These are phyloP conservation scores for Hemileia vastatrix DNA, from an alignment of 1,284 basidiomycete species.

Conservation along the genomic window DNA sequence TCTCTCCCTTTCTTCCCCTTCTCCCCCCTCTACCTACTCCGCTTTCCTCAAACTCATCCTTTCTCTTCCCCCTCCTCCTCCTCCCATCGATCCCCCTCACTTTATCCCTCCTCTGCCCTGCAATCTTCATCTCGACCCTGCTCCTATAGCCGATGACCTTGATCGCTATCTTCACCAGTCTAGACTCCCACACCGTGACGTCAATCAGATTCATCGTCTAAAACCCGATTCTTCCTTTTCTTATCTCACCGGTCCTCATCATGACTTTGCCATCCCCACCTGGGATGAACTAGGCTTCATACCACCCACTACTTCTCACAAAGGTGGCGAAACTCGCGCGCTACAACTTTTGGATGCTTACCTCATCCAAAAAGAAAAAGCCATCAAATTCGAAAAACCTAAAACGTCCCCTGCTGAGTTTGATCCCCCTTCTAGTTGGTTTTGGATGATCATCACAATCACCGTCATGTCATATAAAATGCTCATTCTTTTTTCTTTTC, in stretches of 20 bases:
- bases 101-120: conserved; percentile 33
- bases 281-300: conserved; percentile 49
- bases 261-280: conserved; percentile 49
- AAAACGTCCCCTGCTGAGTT: conserved; percentile 48
- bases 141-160: too few relatives aligned
- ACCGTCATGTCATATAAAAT: conserved; percentile 28
- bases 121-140: too few relatives aligned
- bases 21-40: conserved; percentile 27
- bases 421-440: conserved; percentile 41
- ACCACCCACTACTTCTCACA: conserved; percentile 47
- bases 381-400: conserved; percentile 51
- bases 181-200: conserved; percentile 2
- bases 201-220: background rate
- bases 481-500: conserved; percentile 28
- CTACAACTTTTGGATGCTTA: conserved; percentile 46
- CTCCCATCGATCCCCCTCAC: conserved; percentile 31
- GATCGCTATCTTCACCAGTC: too few relatives aligned
- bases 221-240: conserved; percentile 4
- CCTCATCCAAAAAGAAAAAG: conserved; percentile 45
- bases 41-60: conserved; percentile 36
- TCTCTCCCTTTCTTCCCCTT: background rate
- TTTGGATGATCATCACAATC: background rate
- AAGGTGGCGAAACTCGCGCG: conserved; percentile 50
- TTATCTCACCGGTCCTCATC: conserved; percentile 45
- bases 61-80: conserved; percentile 26